Conservation (phyloP, 345 rosid genomes). For the Sonneratia alba region DNA sequence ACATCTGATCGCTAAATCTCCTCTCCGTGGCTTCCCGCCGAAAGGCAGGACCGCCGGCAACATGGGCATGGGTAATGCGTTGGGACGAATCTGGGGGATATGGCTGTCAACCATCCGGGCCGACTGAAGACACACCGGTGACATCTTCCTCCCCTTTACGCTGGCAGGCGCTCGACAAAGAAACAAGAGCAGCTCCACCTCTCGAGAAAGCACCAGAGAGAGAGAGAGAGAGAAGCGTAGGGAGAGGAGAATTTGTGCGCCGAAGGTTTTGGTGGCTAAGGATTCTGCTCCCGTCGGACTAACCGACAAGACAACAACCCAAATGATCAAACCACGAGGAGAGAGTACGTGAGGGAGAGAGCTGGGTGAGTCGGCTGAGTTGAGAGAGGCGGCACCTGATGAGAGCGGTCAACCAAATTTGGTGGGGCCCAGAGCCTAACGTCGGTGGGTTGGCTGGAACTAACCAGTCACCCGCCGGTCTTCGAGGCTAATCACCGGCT, state of each 20-base stretch:
- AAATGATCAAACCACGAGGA: background rate
- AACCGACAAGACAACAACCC: background rate
- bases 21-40: slow-evolving; percentile 26
- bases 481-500: background rate
- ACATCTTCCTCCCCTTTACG: background rate
- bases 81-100: background rate
- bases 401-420: no score
- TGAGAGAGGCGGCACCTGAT: background rate
- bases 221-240: no score
- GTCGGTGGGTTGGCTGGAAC: background rate
- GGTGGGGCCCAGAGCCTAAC: background rate
- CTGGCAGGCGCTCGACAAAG: background rate
- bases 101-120: background rate
- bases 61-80: background rate
- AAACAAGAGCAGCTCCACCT: no score
- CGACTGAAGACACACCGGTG: background rate
- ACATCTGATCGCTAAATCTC: background rate
- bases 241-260: no score
- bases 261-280: background rate
- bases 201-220: no score
- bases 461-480: background rate
- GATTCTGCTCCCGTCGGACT: background rate
- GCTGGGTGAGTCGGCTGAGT: background rate
- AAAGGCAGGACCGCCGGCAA: slow-evolving; percentile 5
- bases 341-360: background rate